Evolutionary conservation across 179 eudicot genomes (phyloP).

Genomic region (Spergularia azorica): DNA sequence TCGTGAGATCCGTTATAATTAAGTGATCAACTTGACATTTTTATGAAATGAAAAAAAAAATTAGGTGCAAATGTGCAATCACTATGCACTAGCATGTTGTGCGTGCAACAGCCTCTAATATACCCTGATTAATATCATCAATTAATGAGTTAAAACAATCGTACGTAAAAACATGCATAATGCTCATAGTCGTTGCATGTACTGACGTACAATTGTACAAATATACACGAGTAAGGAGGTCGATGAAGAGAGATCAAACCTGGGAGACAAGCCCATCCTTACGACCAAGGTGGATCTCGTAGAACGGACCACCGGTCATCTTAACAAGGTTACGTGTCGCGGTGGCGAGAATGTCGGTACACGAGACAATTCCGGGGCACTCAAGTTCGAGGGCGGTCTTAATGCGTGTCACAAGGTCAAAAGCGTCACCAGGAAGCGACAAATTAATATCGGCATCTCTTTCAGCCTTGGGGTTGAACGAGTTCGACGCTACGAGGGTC

Average conservation of each 20-base stretch:
- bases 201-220: background rate
- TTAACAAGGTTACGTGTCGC: slow-evolving; percentile 36
- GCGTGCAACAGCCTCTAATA: too few relatives aligned
- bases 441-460: slow-evolving; percentile 46
- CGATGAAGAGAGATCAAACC: slow-evolving; percentile 4
- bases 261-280: slow-evolving; percentile 44
- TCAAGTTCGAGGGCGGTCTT: slow-evolving; percentile 46
- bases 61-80: too few relatives aligned
- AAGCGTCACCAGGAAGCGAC: slow-evolving; percentile 44
- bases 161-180: too few relatives aligned
- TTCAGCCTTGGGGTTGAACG: slow-evolving; percentile 39
- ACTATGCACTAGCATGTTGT: too few relatives aligned
- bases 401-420: slow-evolving; percentile 42
- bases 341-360: slow-evolving; percentile 41
- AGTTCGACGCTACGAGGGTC: slow-evolving; percentile 38
- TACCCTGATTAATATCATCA: too few relatives aligned
- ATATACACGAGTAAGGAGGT: background rate
- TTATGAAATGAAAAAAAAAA: too few relatives aligned
- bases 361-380: slow-evolving; percentile 46
- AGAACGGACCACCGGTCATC: slow-evolving; percentile 49
- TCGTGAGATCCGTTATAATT: too few relatives aligned
- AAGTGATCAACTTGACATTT: too few relatives aligned
- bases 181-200: too few relatives aligned
- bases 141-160: too few relatives aligned
- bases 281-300: slow-evolving; percentile 39